phyloP scores from a whole-genome alignment of 768 basidiomycete genomes.

The Psilocybe sp. region DNA sequence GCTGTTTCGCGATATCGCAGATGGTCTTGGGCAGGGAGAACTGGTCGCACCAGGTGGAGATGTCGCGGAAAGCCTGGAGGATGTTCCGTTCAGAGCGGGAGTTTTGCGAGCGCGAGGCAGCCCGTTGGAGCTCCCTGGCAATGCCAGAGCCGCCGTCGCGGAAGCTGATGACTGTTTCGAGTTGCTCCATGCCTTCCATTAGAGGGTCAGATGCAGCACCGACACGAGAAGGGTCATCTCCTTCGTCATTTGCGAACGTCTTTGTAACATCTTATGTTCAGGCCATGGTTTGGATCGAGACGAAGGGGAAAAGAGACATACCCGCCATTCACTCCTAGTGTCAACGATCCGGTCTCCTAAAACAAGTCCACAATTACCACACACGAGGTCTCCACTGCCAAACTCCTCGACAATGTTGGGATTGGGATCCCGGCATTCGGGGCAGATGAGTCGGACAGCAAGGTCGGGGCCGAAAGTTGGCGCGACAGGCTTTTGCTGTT shows the following conservation, averaged over 20 bases:
- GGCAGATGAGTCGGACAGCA: slow-evolving; percentile 88
- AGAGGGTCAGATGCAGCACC: slow-evolving; percentile 93
- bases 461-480: slow-evolving; percentile 76
- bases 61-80: slow-evolving; percentile 86
- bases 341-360: slow-evolving; percentile 96
- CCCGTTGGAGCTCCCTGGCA: slow-evolving; percentile 88
- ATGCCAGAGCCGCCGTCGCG: slow-evolving; percentile 93
- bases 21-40: slow-evolving; percentile 93
- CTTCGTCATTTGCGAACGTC: slow-evolving; percentile 99
- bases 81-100: slow-evolving; percentile 85
- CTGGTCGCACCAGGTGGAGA: slow-evolving; percentile 91
- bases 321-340: slow-evolving; percentile 97
- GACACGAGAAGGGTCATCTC: slow-evolving; percentile 99
- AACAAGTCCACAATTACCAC: slow-evolving; percentile 90
- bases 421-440: slow-evolving; percentile 91
- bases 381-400: slow-evolving; percentile 95
- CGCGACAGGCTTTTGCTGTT: slow-evolving; percentile 49
- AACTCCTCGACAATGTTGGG: slow-evolving; percentile 98
- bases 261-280: slow-evolving; percentile 29
- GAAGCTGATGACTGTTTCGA: slow-evolving; percentile 94
- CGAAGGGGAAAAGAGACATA: slow-evolving; percentile 42
- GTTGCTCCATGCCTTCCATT: slow-evolving; percentile 91
- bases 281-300: slow-evolving; percentile 13
- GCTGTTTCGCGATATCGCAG: slow-evolving; percentile 93
- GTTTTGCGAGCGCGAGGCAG: slow-evolving; percentile 76